Base-by-base conservation (phyloP, 441 rosid genomes). In the Raphanus hybrid region DNA sequence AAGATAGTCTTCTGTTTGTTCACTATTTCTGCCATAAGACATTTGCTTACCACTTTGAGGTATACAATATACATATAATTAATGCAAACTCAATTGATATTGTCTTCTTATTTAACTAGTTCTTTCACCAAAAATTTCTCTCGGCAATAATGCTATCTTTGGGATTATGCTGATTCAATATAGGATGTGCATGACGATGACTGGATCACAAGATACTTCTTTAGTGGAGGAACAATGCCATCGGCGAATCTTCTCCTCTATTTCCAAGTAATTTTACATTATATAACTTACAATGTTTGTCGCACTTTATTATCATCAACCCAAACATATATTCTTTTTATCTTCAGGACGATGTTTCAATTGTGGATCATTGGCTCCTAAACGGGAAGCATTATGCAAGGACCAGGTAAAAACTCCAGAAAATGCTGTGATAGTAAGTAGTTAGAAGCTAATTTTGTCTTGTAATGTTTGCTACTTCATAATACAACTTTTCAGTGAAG, bases 171-270 rank as follows among this genome's bases (percentile, higher is more conserved):
- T 48, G 54, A 23, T 74, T 48, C 37, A 1, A 20, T 70, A 43
- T 69, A 90, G 97, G 97, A 88, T 69, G 59, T 83, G 78, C 83
- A 86, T 78, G 98, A 88, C 67, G 97, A 89, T 60, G 98, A 90
- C 72, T 90, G 98, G 97, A 92, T 92, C 64, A 88, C 94, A 55
- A 83, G 89, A 84, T 73, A 90, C 82, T 94, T 92, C 91, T 92
- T 94, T 75, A 86, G 87, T 1, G 97, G 97, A 60, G 96, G 97
- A 59, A 90, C 96, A 64, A 92, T 92, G 98, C 98, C 96, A 35
- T 84, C 97, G 0, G 91, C 97, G 7, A 83, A 92, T 85, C 86
- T 93, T 81, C 87, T 94, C 61, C 97, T 92, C 48, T 92, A 94
- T 84, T 94, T 92, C 83, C 97, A 93, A 89, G 96, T 84, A 69